Conservation (phyloP, 176 grass and related monocot genomes). For the Oryza coarctata region DNA sequence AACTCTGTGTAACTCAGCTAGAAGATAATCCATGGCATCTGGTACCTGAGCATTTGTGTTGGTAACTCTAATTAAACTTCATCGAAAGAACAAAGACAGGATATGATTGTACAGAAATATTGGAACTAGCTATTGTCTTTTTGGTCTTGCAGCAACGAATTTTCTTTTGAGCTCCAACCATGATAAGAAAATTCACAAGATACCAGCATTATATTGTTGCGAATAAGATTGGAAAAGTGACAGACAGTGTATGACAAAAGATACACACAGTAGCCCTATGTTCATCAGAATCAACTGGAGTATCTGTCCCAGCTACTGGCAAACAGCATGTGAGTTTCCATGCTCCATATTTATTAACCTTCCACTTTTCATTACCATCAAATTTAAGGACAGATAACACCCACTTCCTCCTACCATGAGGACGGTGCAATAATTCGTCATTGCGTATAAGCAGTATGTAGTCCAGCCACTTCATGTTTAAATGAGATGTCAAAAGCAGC, state of each 20-base stretch:
- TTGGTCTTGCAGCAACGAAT: neutral
- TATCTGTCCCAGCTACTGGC: neutral
- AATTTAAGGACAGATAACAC: neutral
- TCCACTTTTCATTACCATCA: neutral
- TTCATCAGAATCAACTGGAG: neutral
- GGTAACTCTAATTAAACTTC: neutral
- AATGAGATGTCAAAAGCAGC: neutral
- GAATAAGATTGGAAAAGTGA: constrained; percentile 6
- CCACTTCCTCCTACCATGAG: neutral
- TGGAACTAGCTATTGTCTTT: constrained; percentile 11
- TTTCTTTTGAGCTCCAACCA: neutral
- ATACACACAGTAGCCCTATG: neutral
- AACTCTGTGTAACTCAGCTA: constrained; percentile 85
- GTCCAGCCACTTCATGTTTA: neutral
- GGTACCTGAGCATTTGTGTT: constrained; percentile 51
- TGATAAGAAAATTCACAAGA: neutral
- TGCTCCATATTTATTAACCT: neutral
- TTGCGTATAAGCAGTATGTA: neutral
- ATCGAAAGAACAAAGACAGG: neutral
- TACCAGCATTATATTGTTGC: neutral
- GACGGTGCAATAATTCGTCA: neutral
- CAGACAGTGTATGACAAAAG: neutral
- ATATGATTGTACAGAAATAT: neutral
- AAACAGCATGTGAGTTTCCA: neutral
- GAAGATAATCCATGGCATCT: constrained; percentile 76